Evolutionary conservation across 306 rosid genomes (phyloP), one percentile per base, ranked within the genome.

Genomic region (Cucurbita maxima): DNA sequence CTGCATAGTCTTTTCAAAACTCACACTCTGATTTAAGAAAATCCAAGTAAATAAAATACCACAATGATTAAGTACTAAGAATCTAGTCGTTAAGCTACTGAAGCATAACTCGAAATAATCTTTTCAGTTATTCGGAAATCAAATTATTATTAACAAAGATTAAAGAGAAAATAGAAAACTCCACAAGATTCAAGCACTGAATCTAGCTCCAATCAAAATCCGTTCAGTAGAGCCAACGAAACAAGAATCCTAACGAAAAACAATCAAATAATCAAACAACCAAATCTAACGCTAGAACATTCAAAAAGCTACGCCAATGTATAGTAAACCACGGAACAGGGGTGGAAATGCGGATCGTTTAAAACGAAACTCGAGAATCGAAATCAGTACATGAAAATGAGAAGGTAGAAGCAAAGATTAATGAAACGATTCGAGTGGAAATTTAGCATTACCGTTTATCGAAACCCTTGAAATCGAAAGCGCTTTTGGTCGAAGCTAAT

Each of bases 381-480:
- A 72, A 52, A 72, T 12, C 51, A 53, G 45, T 55, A 55, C 37
- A 55, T 48, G 48, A 51, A 5, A 25, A 73, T 41, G 45, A 73
- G 15, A 40, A 54, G 14, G 53, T 11, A 19, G 37, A 25, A 19
- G 22, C 16, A 40, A 72, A 34, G 53, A 54, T 36, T 52, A 22
- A 38, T 2, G 38, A 22, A 68, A 1, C 11, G 22, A 69, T 69
- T 50, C 2, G 12, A 37, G 5, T 8, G 9, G 36, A 37, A 38
- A 73, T 18, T 5, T 43, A 12, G 30, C 20, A 19, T n/a, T 20
- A 69, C 73, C 76, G 30, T 40, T 73, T 48, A 8, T 55, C 38
- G 22, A 72, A 72, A 72, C 52, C 76, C 66, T 72, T 19, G 50
- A 38, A 72, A 53, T 55, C 66, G 40, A 44, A 43, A 66, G 34